Conservation (phyloP, 2,329 filamentous ascomycete genomes). For the Chaetomiaceae sp. region DNA sequence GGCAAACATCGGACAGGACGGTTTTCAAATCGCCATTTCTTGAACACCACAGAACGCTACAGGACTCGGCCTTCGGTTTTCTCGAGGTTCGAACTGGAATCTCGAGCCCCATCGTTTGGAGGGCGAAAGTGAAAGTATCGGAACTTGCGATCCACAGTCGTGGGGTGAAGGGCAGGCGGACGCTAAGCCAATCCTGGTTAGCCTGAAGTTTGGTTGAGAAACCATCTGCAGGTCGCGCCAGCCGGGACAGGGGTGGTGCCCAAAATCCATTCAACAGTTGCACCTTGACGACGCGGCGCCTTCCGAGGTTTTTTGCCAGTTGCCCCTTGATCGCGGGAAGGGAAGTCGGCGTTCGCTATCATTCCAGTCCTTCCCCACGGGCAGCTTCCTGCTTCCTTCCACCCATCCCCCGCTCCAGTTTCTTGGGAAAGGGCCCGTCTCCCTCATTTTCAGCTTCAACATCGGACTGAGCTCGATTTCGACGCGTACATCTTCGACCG, state of each 20-base stretch:
- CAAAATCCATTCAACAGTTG: conserved; percentile 30
- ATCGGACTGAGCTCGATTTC: too few relatives aligned
- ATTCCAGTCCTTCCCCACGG: conserved; percentile 13
- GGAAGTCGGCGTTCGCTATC: conserved; percentile 11
- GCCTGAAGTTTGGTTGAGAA: conserved; percentile 28
- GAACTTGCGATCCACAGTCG: conserved; percentile 16
- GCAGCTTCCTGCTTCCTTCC: background rate
- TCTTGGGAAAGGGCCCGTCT: background rate
- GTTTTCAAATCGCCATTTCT: too few relatives aligned
- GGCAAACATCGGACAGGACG: too few relatives aligned
- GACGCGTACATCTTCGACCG: background rate
- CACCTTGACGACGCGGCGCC: conserved; percentile 18
- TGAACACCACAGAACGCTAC: too few relatives aligned
- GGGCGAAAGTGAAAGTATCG: conserved; percentile 19
- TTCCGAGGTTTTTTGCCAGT: conserved; percentile 21
- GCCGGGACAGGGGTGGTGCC: conserved; percentile 16
- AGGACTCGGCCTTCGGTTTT: too few relatives aligned
- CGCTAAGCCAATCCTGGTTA: conserved; percentile 21
- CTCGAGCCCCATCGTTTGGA: too few relatives aligned
- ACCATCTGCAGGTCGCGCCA: conserved; percentile 16
- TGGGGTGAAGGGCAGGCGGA: conserved; percentile 18
- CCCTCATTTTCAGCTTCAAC: background rate
- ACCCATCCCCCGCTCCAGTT: conserved; percentile 3
- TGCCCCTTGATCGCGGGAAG: conserved; percentile 18
- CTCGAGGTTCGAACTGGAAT: too few relatives aligned